Conservation (phyloP, 441 rosid genomes). For the Euphorbia schlechtendalii region DNA sequence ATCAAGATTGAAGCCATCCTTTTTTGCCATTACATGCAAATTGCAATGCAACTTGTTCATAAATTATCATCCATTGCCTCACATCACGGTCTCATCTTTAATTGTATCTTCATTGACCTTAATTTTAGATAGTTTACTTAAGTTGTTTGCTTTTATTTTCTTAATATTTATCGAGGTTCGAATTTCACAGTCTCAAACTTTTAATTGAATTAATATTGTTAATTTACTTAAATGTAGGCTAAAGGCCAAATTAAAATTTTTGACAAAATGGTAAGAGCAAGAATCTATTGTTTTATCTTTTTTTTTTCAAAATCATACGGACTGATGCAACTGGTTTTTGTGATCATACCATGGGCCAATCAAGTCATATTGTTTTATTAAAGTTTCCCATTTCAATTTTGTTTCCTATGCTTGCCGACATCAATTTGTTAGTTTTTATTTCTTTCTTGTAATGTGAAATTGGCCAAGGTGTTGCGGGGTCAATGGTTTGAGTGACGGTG, state of each 20-base stretch:
- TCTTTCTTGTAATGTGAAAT: too few relatives aligned
- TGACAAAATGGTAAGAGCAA: too few relatives aligned
- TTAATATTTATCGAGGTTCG: too few relatives aligned
- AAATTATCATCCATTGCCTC: too few relatives aligned
- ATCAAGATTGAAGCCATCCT: too few relatives aligned
- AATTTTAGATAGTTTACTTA: background rate
- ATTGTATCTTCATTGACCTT: too few relatives aligned
- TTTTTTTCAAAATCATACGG: background rate
- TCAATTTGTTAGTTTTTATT: background rate
- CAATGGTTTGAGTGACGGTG: background rate
- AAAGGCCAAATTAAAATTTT: too few relatives aligned
- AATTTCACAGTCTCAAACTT: too few relatives aligned
- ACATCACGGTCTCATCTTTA: background rate
- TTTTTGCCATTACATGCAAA: slow-evolving; percentile 1
- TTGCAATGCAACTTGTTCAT: too few relatives aligned
- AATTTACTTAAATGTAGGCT: too few relatives aligned
- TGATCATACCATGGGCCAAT: background rate
- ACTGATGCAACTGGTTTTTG: background rate
- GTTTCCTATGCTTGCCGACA: background rate
- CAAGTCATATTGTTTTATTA: background rate
- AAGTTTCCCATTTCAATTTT: background rate
- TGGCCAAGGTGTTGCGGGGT: slow-evolving; percentile 1
- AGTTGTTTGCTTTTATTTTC: background rate
- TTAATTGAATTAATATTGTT: too few relatives aligned
- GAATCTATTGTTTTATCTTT: too few relatives aligned